Evolutionary conservation across 1,284 basidiomycete species (phyloP), one percentile per base, ranked within the genome.

Genomic region (Bondarzewia mesenterica): DNA sequence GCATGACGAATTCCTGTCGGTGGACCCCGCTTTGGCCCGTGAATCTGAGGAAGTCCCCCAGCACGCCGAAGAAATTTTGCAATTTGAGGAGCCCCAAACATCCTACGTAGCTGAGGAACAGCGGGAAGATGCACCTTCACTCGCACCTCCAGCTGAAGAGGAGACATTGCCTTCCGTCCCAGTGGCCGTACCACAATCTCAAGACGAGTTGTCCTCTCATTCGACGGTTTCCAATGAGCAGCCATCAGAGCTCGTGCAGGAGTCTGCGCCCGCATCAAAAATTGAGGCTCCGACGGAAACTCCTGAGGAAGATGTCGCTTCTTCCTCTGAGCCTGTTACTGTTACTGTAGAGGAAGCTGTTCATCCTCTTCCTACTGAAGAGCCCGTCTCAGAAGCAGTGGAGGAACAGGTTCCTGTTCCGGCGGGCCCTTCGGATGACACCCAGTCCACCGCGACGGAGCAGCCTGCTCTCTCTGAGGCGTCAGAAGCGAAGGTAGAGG

Each of bases 31-130:
- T 32, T 26, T 44, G 36, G 49, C 43, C 36, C 37, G 37, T 10
- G 43, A 46, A 20, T 21, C 16, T 15, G 45, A 46, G 45, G 45
- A 46, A 25, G 29, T 21, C 7, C 16, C 29, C 51, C 43, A 21
- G 43, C 51, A 8, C 44, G 50, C 18, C 46, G 50, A 45, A 53
- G 16, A 23, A 48, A 37, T n/a, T n/a, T n/a, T n/a, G 51, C 53
- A 32, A 23, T 7, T 32, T 21, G 51, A 45, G 25, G 41, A 44
- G 16, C 50, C 47, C 16, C 42, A 53, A 22, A 27, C 50, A 7
- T 44, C 38, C 21, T 10, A 22, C 6, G 6, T 18, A 40, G 16
- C 38, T 14, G 38, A 40, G 18, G 16, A 18, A n/a, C n/a, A n/a
- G n/a, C n/a, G n/a, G n/a, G 38, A 14, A 18, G 16, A 16, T 40